Percentiles rank a stretch among this genome's conserved stretches.
phyloP scores from a whole-genome alignment of 257 asterid species.

The Plectranthus barbatus region DNA sequence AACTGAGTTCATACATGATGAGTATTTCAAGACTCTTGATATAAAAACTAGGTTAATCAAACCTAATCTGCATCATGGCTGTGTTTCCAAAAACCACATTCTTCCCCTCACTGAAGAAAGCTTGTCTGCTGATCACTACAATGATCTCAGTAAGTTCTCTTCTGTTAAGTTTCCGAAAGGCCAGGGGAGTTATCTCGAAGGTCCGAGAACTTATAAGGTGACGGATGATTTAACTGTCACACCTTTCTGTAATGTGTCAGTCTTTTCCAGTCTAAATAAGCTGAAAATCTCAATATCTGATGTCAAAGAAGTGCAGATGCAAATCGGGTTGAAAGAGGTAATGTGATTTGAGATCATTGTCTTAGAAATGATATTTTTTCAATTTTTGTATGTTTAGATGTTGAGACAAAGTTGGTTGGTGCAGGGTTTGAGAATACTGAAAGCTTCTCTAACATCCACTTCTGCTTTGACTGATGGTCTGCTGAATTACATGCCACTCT shows the following conservation, averaged over 20 bases:
- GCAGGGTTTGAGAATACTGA: conserved; percentile 20
- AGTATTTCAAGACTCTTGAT: not conserved
- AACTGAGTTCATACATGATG: not conserved
- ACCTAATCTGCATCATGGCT: not conserved
- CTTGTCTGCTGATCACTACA: not conserved
- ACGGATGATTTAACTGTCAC: conserved; percentile 17
- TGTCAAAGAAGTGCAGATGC: not conserved
- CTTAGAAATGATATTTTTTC: too few species aligned
- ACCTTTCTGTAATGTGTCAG: not conserved
- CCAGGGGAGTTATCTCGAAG: not conserved
- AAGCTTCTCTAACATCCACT: conserved; percentile 15
- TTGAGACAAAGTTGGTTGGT: not conserved
- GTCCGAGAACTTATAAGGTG: conserved; percentile 1
- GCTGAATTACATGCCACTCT: not conserved
- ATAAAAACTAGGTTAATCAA: not conserved
- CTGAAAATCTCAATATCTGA: not conserved
- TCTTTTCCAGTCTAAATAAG: not conserved
- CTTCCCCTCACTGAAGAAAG: not conserved
- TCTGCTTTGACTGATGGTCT: conserved; percentile 11
- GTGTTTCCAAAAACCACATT: not conserved
- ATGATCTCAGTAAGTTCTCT: too few species aligned
- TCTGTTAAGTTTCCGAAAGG: conserved; percentile 8
- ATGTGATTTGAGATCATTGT: not conserved
- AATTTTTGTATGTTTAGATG: not conserved
- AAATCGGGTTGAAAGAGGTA: conserved; percentile 9